phyloP scores from a whole-genome alignment of 2,329 filamentous ascomycete species.

The Fusarium fujikuroi region DNA sequence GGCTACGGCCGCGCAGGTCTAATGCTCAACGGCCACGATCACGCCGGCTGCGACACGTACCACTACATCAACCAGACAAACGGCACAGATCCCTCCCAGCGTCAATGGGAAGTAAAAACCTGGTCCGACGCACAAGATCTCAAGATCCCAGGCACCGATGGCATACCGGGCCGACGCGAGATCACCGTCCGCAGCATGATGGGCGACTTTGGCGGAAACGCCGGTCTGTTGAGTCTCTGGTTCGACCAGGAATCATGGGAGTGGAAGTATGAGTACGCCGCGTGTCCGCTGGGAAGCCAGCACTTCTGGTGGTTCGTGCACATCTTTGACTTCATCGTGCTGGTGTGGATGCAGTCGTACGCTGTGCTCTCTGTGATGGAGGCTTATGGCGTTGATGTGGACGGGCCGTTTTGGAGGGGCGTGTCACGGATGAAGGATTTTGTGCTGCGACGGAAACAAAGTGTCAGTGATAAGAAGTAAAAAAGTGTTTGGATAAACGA shows the following conservation, averaged over 20 bases:
- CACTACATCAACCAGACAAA: slow-evolving; percentile 79
- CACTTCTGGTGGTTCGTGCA: slow-evolving; percentile 96
- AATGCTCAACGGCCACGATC: slow-evolving; percentile 93
- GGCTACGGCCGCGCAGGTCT: slow-evolving; percentile 79
- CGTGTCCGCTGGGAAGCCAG: slow-evolving; percentile 84
- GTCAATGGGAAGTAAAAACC: slow-evolving; percentile 61
- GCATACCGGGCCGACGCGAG: slow-evolving; percentile 77
- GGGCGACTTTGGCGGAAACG: slow-evolving; percentile 94
- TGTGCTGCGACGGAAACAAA: slow-evolving; percentile 30
- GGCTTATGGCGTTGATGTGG: slow-evolving; percentile 50
- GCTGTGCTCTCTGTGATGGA: slow-evolving; percentile 41
- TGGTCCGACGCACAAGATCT: slow-evolving; percentile 59
- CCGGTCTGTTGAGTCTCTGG: slow-evolving; percentile 88
- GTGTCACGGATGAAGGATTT: slow-evolving; percentile 29
- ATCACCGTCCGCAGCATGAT: slow-evolving; percentile 98
- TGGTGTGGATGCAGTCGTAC: slow-evolving; percentile 48
- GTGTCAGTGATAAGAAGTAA: slow-evolving; percentile 23
- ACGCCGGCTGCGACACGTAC: slow-evolving; percentile 90
- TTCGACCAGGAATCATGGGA: slow-evolving; percentile 78
- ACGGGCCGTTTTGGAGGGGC: slow-evolving; percentile 39
- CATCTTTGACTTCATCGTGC: slow-evolving; percentile 69
- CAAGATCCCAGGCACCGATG: slow-evolving; percentile 54
- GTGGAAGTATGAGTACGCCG: slow-evolving; percentile 85
- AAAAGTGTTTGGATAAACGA: slow-evolving; percentile 32
- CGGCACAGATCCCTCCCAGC: slow-evolving; percentile 52